Conservation (phyloP, 495 filamentous ascomycete species). For the Penicillium ochrochloron region DNA sequence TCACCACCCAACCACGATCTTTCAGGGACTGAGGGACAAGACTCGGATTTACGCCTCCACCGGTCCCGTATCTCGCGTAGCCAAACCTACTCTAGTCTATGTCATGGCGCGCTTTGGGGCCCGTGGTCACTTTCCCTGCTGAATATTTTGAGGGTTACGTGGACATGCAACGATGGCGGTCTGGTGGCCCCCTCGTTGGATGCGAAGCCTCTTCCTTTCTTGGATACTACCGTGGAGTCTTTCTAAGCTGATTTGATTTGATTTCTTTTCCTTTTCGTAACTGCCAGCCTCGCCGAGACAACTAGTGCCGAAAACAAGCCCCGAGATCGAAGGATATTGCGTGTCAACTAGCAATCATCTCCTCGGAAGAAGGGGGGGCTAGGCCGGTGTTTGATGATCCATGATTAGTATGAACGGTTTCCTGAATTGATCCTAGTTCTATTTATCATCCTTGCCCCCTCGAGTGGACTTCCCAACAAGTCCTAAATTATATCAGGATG, state of each 20-base stretch:
- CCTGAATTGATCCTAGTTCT: not conserved
- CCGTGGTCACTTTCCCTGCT: conserved; percentile 18
- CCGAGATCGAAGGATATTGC: not conserved
- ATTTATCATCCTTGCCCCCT: not conserved
- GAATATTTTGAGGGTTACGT: conserved; percentile 18
- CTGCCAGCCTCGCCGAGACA: conserved; percentile 1
- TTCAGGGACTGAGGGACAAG: not conserved
- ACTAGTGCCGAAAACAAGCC: conserved; percentile 1
- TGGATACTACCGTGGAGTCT: conserved; percentile 19
- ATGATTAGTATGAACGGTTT: not conserved
- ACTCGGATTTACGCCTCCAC: conserved; percentile 5
- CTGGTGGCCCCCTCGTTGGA: conserved; percentile 14
- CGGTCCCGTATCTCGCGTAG: conserved; percentile 30
- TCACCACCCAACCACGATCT: not conserved
- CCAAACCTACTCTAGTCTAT: conserved; percentile 23
- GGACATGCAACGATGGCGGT: conserved; percentile 24
- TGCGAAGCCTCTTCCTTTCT: conserved; percentile 6
- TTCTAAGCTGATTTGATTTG: not conserved
- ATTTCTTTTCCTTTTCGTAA: conserved; percentile 9
- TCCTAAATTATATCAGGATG: conserved; percentile 18
- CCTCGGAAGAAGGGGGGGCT: conserved; percentile 11
- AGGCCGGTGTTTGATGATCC: conserved; percentile 4
- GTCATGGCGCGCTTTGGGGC: conserved; percentile 12
- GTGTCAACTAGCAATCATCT: not conserved
- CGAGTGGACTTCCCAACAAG: not conserved